Base-by-base conservation (phyloP, 352 stramenopile species). In the Pythium brachiatum region DNA sequence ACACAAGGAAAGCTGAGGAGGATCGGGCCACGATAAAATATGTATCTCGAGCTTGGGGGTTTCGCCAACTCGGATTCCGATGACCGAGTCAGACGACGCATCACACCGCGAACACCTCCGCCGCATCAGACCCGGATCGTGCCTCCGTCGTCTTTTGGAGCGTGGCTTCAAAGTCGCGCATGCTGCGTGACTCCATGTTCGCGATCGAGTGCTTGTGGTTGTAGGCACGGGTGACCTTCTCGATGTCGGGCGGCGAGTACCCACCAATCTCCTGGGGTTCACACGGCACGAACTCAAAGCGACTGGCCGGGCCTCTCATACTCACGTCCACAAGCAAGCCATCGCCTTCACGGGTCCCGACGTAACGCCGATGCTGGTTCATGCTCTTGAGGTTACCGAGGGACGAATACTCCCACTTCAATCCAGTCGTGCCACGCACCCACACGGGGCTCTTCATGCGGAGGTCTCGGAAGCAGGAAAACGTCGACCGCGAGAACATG, bases 281-380 rank as follows among this genome's bases (percentile, higher is more conserved):
- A 54, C 74, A 84, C 0, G 81, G 75, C 18, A 95, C 73, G 58
- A 95, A 89, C 66, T 95, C 86, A 23, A 95, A 72, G 34, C 86
- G 82, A 25, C 68, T 70, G 7, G 86, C 86, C 47, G 92, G 83
- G n/a, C 85, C 86, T 18, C 86, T 81, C 81, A 94, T 94, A 62
- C 84, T 94, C 68, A 95, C 84, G 50, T 95, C 86, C 25, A 94
- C 58, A 23, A 95, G 62, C 31, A 93, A 64, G 26, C 74, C 70
- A 57, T 95, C 84, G 29, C 51, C 60, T n/a, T 90, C 72, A 2
- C 85, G 81, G 41, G 82, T 73, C 27, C 84, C 86, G 21, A 95
- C 81, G 62, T 94, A 95, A 39, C 86, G 78, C 43, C 86, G 82
- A 56, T 95, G 86, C 70, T 95, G 86, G 72, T 93, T 95, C 86